Conservation (phyloP, 345 rosid genomes). For the Theobroma cacao region DNA sequence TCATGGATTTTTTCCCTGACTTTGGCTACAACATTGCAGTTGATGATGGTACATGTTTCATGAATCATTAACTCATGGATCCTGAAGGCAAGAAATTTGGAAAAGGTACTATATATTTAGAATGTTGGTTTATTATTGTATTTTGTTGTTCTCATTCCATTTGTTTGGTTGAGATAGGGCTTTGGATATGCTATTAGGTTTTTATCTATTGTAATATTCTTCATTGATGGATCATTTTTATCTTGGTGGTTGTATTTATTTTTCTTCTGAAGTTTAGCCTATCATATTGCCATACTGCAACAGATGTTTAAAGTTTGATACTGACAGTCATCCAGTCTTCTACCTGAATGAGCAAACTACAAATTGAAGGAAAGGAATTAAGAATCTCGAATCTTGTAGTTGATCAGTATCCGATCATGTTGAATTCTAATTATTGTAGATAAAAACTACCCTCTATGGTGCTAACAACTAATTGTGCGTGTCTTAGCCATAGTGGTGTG, state of each 20-base stretch:
- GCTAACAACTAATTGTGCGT: not conserved
- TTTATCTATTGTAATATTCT: not conserved
- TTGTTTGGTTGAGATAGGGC: not conserved
- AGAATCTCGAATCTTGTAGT: not conserved
- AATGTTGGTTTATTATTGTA: not conserved
- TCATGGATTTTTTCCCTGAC: not conserved
- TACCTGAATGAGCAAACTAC: not conserved
- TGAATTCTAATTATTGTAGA: not conserved
- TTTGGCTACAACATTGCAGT: constrained; percentile 31
- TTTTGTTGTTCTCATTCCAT: not conserved
- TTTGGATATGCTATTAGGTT: not conserved
- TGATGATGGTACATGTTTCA: constrained; percentile 26
- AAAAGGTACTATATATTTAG: constrained; percentile 40
- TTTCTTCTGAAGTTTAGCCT: not conserved
- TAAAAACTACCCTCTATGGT: not conserved
- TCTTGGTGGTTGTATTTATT: not conserved
- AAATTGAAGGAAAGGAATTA: not conserved
- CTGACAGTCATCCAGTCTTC: not conserved
- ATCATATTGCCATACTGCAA: not conserved
- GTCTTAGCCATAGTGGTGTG: not conserved
- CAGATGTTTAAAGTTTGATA: not conserved
- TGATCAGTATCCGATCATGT: not conserved
- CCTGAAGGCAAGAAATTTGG: constrained; percentile 66
- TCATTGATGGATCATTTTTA: not conserved
- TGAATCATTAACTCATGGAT: constrained; percentile 51